phyloP scores from a whole-genome alignment of 164 flowering plant species.

The Vitis rotundifolia region DNA sequence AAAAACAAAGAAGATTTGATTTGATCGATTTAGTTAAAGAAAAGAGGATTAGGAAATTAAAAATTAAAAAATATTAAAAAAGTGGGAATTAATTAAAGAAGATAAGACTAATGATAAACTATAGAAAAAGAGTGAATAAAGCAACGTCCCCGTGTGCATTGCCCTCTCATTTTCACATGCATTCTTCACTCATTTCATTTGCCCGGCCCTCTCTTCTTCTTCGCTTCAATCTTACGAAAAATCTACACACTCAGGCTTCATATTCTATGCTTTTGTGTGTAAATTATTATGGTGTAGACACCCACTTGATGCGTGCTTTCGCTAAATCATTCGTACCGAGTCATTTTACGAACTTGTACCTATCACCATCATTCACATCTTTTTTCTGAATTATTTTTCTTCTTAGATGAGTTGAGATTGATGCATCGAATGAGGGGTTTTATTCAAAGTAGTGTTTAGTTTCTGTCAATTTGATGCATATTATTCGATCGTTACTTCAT shows the following conservation, averaged over 20 bases:
- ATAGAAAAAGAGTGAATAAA: slow-evolving; percentile 6
- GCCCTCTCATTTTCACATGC: slow-evolving; percentile 3
- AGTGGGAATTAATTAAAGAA: background rate
- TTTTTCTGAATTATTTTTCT: too few species aligned
- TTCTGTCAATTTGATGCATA: too few species aligned
- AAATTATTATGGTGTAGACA: too few species aligned
- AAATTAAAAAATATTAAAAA: background rate
- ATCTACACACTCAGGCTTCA: background rate
- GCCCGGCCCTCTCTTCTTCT: background rate
- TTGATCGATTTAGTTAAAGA: slow-evolving; percentile 4
- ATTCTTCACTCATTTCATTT: background rate
- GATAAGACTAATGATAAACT: background rate
- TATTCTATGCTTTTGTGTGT: background rate
- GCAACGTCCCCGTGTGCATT: slow-evolving; percentile 17
- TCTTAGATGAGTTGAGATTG: too few species aligned
- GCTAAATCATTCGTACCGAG: too few species aligned
- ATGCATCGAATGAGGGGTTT: too few species aligned
- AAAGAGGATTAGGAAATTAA: slow-evolving; percentile 17
- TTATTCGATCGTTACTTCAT: too few species aligned
- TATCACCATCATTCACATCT: too few species aligned
- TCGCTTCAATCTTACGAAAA: slow-evolving; percentile 20
- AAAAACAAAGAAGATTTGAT: slow-evolving; percentile 9
- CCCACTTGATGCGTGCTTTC: too few species aligned
- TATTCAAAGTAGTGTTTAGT: too few species aligned
- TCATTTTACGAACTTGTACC: too few species aligned